Base-by-base conservation (phyloP, 331 rosid genomes). In the Stylosanthes scabra region DNA sequence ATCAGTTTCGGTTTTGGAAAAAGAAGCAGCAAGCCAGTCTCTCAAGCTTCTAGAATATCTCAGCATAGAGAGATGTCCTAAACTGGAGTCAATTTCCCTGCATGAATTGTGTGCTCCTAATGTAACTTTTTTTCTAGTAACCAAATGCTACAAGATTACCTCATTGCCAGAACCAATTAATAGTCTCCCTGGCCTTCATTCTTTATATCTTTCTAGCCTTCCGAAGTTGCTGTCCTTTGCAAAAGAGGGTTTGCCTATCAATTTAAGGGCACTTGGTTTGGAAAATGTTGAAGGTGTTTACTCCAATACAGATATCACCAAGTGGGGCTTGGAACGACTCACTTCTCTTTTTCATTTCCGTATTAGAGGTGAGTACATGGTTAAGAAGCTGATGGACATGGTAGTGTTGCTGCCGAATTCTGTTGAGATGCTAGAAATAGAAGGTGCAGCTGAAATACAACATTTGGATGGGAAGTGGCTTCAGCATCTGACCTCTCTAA, bases 351-450 rank as follows among this genome's bases (percentile, higher is more conserved):
- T 15, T 0, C 13, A 7, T 11, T 68, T 76, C 46, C 2, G 2
- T 2, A 40, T 76, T 13, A 8, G 11, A 2, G 70, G 59, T 2
- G 25, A n/a, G 8, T 29, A 4, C 16, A 8, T 16, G 0, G 67
- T 59, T 2, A 76, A 50, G 2, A 8, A 6, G 8, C 3, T 76
- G 11, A 59, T 76, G 74, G 20, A 6, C 1, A 28, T 10, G 40
- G 6, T 28, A 58, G 14, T 47, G 62, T 45, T 75, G 44, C 10
- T 75, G 15, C 78, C 81, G 0, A 6, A 15, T 25, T 79, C 81
- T 8, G 14, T 71, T 1, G 42, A 41, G 59, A 0, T 1, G 7
- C 65, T 77, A n/a, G 0, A 0, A 0, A 12, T 62, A 3, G 1
- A 0, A 3, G 0, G 25, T 8, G 57, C 78, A n/a, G 0, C 0